Evolutionary conservation across 345 rosid species (phyloP), one percentile per base, ranked within the genome.

Genomic region (Eutrema japonicum): DNA sequence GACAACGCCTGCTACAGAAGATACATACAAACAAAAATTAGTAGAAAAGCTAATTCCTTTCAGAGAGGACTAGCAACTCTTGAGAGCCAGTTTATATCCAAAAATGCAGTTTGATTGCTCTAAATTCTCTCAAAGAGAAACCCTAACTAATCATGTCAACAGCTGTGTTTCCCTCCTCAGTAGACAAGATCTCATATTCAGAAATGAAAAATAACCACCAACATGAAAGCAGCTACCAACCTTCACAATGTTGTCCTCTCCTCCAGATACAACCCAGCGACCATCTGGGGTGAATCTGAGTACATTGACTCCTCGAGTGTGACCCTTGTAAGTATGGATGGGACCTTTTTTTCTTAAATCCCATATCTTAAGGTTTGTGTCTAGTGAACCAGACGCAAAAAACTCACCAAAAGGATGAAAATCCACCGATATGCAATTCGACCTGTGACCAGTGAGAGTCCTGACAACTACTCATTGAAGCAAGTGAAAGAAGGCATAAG

Each of bases 261-360:
- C 99, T 71, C 99, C 97, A 22, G 99, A 95, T 41, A 95, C 99
- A 80, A 95, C 93, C 99, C 99, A 95, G 29, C 99, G 97, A 40
- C 99, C 99, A 82, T 95, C 97, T 32, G 99, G 99, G 66, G 99
- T 95, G 76, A 92, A 95, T 81, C 99, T 89, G 70, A 95, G 86
- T 65, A 92, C 92, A 87, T 82, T 95, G 70, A 95, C 97, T 12
- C 99, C 99, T 54, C 99, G 89, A 48, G 97, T 92, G 71, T 95
- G 99, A 74, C 97, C 99, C 82, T 95, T 95, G 87, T 91, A 95
- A 11, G 99, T 95, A 81, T 95, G 99, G 79, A 95, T 92, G 76
- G 96, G 92, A 5, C 96, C 99, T 70, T 95, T 95, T 82, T 90
- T 92, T 59, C 99, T 81, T 76, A 95, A 89, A 78, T 95, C 99